Evolutionary conservation across 2,329 filamentous ascomycete genomes (phyloP).

Genomic region (Hypomyces perniciosus): DNA sequence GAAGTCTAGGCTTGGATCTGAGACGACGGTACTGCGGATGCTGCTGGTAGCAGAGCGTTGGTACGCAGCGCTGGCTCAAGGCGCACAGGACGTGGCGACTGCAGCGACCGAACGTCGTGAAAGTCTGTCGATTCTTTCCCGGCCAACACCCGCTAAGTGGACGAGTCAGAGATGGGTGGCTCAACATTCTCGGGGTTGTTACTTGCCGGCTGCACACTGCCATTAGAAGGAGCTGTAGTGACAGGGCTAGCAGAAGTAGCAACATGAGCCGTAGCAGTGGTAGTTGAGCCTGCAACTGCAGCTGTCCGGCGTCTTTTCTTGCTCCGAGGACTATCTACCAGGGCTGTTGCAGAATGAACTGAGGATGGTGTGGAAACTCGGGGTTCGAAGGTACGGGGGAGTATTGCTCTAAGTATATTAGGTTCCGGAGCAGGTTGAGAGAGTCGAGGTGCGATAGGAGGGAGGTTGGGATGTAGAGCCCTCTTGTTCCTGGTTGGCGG

Average conservation of each 20-base stretch:
- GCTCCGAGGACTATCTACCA: neutral
- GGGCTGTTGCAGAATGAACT: neutral
- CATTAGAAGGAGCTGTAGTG: neutral
- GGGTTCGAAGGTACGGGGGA: conserved; percentile 8
- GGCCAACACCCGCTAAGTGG: neutral
- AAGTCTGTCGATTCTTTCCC: neutral
- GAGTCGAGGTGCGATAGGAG: conserved; percentile 27
- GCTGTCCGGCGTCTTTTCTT: conserved; percentile 7
- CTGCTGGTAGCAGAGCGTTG: conserved; percentile 4
- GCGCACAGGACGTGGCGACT: conserved; percentile 2
- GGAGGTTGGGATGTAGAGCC: conserved; percentile 27
- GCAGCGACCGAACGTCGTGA: neutral
- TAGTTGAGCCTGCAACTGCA: neutral
- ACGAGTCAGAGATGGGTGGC: neutral
- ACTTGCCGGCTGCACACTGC: conserved; percentile 3
- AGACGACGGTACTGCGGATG: neutral
- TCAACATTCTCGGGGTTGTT: neutral
- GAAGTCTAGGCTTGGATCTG: conserved; percentile 5
- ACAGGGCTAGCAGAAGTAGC: neutral
- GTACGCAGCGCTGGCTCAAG: conserved; percentile 6
- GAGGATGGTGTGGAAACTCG: neutral
- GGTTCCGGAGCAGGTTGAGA: conserved; percentile 8
- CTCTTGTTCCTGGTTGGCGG: conserved; percentile 39
- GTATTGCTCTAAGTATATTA: conserved; percentile 8
- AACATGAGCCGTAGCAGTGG: neutral